Evolutionary conservation across 2,329 filamentous ascomycete genomes (phyloP), one percentile per base, ranked within the genome.

Genomic region (Boeremia exigua): DNA sequence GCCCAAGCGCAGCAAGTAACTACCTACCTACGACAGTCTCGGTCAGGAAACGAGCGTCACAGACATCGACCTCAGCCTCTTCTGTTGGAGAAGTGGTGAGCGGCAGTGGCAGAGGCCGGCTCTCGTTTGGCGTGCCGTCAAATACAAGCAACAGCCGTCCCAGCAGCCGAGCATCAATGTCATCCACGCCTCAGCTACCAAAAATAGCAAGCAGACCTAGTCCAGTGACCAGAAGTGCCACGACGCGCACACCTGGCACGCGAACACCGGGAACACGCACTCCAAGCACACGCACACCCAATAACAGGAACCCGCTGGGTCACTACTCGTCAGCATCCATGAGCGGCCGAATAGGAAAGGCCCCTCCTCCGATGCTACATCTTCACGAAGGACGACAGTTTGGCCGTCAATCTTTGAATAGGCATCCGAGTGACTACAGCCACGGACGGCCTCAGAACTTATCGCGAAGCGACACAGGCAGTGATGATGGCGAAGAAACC

Each of bases 191-290:
- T 9, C 59, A 57, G 19, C 50, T 62, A 6, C 47, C 49, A 2
- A 46, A 34, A 15, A 5, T 42, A 9, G 15, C 25, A 14, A 52
- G 68, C 75, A 50, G 42, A 37, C 47, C 53, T 38, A 63, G 72
- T 56, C 85, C 89, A 8, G 81, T 85, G 61, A 90, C 88, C 66
- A 84, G 88, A 45, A 81, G 86, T 33, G 90, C 88, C 60, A 74
- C 84, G 7, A 74, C 84, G 8, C 83, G 88, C 57, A 90, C 88
- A 11, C 87, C 89, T 15, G 53, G 53, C n/a, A 43, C 53, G 10
- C 53, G 53, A 23, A 56, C 53, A 34, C 53, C 53, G 2, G 42
- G 88, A 59, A 73, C 84, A 6, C 83, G 88, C 54, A 90, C 88
- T 11, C 87, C 53, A 25, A 51, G 42, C 37, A 38, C 53, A 19